A percentile compares a stretch with the other conserved stretches of the same genome.
These are phyloP conservation scores for Pinus albicaulis DNA, from an alignment of 75 land plant species.

Conservation along the genomic window DNA sequence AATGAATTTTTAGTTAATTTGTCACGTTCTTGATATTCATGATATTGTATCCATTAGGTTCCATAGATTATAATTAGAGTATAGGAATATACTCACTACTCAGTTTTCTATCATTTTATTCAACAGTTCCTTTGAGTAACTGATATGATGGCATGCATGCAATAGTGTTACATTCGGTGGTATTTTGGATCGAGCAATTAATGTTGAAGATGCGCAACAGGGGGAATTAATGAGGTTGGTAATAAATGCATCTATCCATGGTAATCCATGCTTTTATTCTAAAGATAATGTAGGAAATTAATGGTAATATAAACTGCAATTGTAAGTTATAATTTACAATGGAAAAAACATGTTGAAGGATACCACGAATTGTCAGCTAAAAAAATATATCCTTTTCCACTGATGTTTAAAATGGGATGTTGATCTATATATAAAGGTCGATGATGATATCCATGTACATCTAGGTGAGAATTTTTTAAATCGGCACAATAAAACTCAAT, in stretches of 20 bases:
- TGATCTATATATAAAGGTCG: constrained; percentile 74
- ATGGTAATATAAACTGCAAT: not conserved
- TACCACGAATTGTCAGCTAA: constrained; percentile 65
- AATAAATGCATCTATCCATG: not conserved
- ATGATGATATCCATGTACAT: constrained; percentile 78
- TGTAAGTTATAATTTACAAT: not conserved
- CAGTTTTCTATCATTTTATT: not conserved
- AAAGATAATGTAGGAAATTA: not conserved
- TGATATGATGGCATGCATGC: too few relatives aligned
- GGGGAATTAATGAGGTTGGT: constrained; percentile 43
- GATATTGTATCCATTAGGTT: not conserved
- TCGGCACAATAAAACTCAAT: not conserved
- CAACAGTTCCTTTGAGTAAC: not conserved
- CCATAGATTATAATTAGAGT: not conserved
- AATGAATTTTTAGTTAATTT: not conserved
- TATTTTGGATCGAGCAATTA: constrained; percentile 49
- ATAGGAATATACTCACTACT: not conserved
- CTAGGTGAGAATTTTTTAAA: constrained; percentile 31
- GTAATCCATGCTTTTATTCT: not conserved
- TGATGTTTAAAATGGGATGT: constrained; percentile 70
- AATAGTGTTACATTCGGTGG: constrained; percentile 54
- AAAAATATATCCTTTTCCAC: constrained; percentile 61
- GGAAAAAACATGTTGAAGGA: constrained; percentile 15
- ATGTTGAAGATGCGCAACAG: constrained; percentile 34
- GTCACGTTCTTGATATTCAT: not conserved